phyloP scores from a whole-genome alignment of 164 flowering plant genomes.

The Umbilicus rupestris region DNA sequence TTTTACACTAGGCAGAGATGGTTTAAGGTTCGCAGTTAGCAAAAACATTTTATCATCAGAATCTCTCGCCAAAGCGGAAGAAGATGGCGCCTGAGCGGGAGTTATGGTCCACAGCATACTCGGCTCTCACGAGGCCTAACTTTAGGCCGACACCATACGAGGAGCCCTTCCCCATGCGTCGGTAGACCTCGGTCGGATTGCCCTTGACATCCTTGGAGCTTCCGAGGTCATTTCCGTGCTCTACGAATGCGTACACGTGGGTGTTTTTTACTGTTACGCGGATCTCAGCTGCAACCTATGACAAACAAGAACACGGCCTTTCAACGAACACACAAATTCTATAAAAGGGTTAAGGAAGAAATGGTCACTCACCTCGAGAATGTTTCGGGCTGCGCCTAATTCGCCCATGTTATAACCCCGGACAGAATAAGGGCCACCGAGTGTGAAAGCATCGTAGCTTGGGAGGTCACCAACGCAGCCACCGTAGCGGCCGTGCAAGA shows the following conservation, averaged over 20 bases:
- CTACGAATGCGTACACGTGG: conserved; percentile 83
- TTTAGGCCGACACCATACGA: conserved; percentile 88
- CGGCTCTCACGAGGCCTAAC: conserved; percentile 85
- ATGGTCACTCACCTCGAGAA: conserved; percentile 95
- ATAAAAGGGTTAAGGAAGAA: no score
- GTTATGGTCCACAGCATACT: conserved; percentile 94
- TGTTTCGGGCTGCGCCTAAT: conserved; percentile 91
- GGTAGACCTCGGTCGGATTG: conserved; percentile 90
- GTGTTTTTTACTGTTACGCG: conserved; percentile 79
- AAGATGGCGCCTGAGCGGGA: conserved; percentile 91
- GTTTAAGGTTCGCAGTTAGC: no score
- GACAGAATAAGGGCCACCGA: conserved; percentile 97
- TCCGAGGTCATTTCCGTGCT: conserved; percentile 95
- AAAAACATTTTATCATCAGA: no score
- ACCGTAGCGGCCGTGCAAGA: conserved; percentile 94
- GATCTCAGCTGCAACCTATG: conserved; percentile 79
- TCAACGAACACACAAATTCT: no score
- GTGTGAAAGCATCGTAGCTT: conserved; percentile 96
- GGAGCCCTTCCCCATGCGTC: conserved; percentile 88
- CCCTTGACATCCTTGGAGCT: conserved; percentile 97
- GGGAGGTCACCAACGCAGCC: conserved; percentile 99
- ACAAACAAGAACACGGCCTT: no score
- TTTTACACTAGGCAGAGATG: no score
- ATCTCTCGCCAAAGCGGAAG: conserved; percentile 95
- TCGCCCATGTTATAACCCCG: conserved; percentile 99